Percentiles rank a stretch among this genome's conserved stretches.
Evolutionary conservation across 352 stramenopile species (phyloP).

Genomic region (Elongisporangium anandrum): DNA sequence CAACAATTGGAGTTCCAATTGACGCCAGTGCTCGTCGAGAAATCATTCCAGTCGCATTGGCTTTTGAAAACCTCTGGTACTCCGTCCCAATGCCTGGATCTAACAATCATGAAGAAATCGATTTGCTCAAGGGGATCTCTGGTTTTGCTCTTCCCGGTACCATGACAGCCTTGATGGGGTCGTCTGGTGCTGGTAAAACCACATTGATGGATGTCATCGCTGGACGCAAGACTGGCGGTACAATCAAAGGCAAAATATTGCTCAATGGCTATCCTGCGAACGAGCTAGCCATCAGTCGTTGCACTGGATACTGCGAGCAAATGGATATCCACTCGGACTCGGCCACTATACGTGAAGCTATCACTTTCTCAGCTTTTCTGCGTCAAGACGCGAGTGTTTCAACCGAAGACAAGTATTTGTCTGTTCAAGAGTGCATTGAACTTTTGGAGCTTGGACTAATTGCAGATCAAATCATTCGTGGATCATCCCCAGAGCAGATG

Average conservation of each 20-base stretch:
- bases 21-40: background rate
- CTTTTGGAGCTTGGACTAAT: constrained; percentile 44
- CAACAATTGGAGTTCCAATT: constrained; percentile 1
- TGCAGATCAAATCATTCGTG: constrained; percentile 52
- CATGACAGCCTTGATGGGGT: constrained; percentile 74
- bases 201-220: constrained; percentile 94
- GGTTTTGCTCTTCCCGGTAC: constrained; percentile 55
- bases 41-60: constrained; percentile 35
- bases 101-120: constrained; percentile 39
- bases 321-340: constrained; percentile 90
- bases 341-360: constrained; percentile 84
- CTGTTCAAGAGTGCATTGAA: constrained; percentile 46
- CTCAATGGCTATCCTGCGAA: constrained; percentile 44
- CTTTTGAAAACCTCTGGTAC: constrained; percentile 55
- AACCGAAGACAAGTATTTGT: constrained; percentile 28
- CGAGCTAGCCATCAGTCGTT: constrained; percentile 37
- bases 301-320: constrained; percentile 69
- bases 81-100: constrained; percentile 41
- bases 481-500: constrained; percentile 50
- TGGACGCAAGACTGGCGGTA: constrained; percentile 86
- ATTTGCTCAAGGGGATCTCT: constrained; percentile 80
- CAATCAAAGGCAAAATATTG: constrained; percentile 63
- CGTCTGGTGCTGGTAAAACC: constrained; percentile 86
- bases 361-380: constrained; percentile 87
- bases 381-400: constrained; percentile 35